A percentile compares a stretch with the other conserved stretches of the same genome.
Conservation (phyloP, 1,284 basidiomycete genomes). For the Calocybe gambosa region DNA sequence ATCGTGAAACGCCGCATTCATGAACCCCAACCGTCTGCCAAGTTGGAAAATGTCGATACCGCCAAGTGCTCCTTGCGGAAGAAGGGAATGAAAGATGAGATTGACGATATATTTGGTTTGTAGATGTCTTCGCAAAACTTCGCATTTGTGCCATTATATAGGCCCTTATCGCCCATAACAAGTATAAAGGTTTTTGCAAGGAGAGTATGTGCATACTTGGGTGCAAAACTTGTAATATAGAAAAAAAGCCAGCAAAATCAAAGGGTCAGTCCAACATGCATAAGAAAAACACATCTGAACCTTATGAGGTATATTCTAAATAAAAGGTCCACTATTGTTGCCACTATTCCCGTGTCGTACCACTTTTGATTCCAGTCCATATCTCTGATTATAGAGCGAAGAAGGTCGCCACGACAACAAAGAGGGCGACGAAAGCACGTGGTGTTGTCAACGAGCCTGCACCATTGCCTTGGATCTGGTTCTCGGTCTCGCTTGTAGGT, state of each 20-base stretch:
- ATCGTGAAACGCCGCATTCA: neutral
- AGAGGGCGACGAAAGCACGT: conserved; percentile 40
- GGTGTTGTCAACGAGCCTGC: conserved; percentile 46
- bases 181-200: no score
- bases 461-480: conserved; percentile 38
- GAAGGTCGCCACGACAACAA: conserved; percentile 47
- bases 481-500: conserved; percentile 16
- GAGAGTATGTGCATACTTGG: conserved; percentile 12
- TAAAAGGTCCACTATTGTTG: conserved; percentile 13
- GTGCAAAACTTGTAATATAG: conserved; percentile 11
- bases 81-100: neutral
- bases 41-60: neutral
- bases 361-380: neutral
- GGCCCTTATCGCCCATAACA: no score
- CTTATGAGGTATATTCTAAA: conserved; percentile 21
- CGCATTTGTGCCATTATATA: no score
- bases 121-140: no score
- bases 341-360: conserved; percentile 6
- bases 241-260: conserved; percentile 14
- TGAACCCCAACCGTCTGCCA: neutral
- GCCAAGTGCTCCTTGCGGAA: neutral
- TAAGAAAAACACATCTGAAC: conserved; percentile 16
- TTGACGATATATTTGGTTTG: neutral
- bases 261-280: conserved; percentile 11
- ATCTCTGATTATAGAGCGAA: conserved; percentile 43